Evolutionary conservation across 352 stramenopile species (phyloP).

Genomic region (Globisporangium takayamanum): DNA sequence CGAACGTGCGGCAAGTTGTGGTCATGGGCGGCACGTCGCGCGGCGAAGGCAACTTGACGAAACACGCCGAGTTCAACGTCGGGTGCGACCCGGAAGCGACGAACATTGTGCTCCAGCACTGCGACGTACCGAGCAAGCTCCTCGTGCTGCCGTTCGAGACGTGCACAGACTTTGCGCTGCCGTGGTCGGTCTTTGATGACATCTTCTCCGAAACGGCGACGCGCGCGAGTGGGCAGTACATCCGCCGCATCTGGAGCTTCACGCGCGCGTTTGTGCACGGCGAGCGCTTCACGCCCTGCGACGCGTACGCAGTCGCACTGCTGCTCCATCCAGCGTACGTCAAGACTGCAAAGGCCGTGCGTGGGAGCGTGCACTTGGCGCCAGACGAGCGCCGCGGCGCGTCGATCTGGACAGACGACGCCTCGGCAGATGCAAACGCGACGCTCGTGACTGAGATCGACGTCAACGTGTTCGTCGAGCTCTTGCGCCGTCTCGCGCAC

Average conservation of each 20-base stretch:
- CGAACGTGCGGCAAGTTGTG: conserved; percentile 53
- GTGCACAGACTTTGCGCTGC: conserved; percentile 37
- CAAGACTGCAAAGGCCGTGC: conserved; percentile 31
- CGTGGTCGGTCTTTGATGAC: conserved; percentile 63
- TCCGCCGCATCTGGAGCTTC: conserved; percentile 59
- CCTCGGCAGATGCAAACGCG: conserved; percentile 34
- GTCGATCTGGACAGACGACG: conserved; percentile 31
- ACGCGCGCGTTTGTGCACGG: conserved; percentile 35
- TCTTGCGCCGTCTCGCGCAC: conserved; percentile 39
- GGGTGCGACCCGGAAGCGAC: conserved; percentile 76
- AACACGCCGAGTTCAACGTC: conserved; percentile 75
- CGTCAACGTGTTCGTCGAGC: conserved; percentile 47
- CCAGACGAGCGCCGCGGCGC: conserved; percentile 43
- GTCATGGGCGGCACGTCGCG: conserved; percentile 71
- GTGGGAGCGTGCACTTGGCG: conserved; percentile 51
- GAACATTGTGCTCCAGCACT: conserved; percentile 66
- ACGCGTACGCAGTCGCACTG: conserved; percentile 66
- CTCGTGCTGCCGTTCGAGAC: conserved; percentile 71
- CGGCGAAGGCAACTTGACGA: conserved; percentile 63
- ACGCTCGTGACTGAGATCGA: conserved; percentile 65
- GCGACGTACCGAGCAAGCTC: conserved; percentile 42
- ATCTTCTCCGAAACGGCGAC: conserved; percentile 39
- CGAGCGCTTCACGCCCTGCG: conserved; percentile 57
- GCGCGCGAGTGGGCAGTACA: conserved; percentile 36
- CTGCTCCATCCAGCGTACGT: conserved; percentile 52